Evolutionary conservation across 2,329 filamentous ascomycete genomes (phyloP).

Genomic region (Aureobasidium sp.): DNA sequence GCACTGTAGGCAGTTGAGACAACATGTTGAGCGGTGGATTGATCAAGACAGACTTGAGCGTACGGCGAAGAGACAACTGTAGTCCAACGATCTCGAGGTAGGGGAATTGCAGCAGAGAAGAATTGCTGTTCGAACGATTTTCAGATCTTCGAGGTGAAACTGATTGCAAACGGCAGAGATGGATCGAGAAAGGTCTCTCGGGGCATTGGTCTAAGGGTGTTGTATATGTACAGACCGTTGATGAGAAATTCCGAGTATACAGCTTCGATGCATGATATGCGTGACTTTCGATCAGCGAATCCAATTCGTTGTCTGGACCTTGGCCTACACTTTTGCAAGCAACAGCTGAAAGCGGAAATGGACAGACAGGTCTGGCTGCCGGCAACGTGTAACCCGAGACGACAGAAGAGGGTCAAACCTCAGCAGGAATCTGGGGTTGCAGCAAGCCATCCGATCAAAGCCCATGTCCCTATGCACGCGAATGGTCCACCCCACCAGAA

Average conservation of each 20-base stretch:
- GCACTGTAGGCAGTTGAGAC: not conserved
- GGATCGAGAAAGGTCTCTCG: not conserved
- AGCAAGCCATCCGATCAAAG: not conserved
- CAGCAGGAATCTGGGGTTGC: conserved; percentile 2
- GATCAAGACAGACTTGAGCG: not conserved
- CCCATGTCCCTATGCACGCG: conserved; percentile 2
- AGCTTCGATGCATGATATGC: conserved; percentile 3
- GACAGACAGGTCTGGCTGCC: not conserved
- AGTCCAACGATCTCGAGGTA: not conserved
- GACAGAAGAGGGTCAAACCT: not conserved
- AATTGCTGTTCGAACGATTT: not conserved
- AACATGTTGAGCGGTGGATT: not conserved
- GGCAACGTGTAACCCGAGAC: not conserved
- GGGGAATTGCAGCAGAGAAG: not conserved
- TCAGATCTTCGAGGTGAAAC: not conserved
- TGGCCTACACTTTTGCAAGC: not conserved
- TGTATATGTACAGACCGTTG: not conserved
- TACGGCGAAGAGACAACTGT: not conserved
- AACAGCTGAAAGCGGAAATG: not conserved
- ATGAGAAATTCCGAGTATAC: not conserved
- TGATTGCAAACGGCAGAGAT: not conserved
- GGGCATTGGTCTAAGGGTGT: not conserved
- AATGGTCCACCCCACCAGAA: not conserved
- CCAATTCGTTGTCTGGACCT: not conserved
- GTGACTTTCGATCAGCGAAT: not conserved